These are phyloP conservation scores for Boletus patriciae DNA, from an alignment of 768 basidiomycete species.

Conservation along the genomic window DNA sequence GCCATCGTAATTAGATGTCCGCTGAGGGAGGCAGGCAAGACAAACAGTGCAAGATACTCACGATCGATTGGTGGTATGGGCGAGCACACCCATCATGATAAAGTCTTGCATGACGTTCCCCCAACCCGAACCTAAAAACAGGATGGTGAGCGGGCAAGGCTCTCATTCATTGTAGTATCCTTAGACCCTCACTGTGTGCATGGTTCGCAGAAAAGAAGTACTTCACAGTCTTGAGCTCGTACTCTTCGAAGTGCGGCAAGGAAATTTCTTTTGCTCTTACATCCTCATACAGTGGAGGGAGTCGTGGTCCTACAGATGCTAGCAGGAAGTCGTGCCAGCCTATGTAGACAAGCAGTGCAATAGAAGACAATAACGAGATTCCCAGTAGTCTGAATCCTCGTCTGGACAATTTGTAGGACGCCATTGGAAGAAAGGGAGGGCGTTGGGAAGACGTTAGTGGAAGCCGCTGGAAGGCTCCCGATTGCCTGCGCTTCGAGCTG, in stretches of 20 bases:
- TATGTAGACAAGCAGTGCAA: conserved; percentile 16
- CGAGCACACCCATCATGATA: conserved; percentile 37
- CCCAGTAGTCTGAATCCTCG: conserved; percentile 23
- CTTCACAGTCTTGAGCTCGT: conserved; percentile 36
- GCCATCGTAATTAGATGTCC: conserved; percentile 1
- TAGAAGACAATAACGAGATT: conserved; percentile 5
- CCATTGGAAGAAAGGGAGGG: conserved; percentile 15
- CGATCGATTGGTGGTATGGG: conserved; percentile 37
- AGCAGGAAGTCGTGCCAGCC: conserved; percentile 5
- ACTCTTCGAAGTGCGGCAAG: conserved; percentile 42
- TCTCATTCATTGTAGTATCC: neutral
- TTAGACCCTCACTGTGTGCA: conserved; percentile 33
- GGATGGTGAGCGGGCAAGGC: neutral
- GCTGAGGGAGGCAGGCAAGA: neutral
- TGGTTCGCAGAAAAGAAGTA: conserved; percentile 53
- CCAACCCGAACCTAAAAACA: conserved; percentile 37
- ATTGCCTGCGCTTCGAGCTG: no score
- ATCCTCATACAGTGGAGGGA: conserved; percentile 44
- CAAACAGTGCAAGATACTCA: conserved; percentile 14
- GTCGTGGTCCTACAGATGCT: neutral
- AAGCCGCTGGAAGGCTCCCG: neutral
- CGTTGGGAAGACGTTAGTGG: neutral
- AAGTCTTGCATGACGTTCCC: conserved; percentile 45
- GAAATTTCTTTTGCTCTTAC: conserved; percentile 39
- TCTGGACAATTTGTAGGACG: conserved; percentile 22